Conservation (phyloP, 1,139 yeast genomes). For the Meyerozyma elateridarum region DNA sequence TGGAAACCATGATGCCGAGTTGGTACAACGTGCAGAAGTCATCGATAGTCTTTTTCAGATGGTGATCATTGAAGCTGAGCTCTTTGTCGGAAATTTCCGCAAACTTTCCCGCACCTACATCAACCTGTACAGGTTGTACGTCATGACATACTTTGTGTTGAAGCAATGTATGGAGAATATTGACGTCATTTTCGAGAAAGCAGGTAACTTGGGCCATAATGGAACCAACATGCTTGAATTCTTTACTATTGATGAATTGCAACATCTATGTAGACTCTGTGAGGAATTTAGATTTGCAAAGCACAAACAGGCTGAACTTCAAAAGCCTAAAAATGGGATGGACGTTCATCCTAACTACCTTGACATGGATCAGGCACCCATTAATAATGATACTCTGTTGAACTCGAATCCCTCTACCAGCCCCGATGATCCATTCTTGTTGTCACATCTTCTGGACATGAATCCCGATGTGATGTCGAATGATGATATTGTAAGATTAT, state of each 20-base stretch:
- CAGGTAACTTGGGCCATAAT: slow-evolving; percentile 29
- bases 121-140: slow-evolving; percentile 39
- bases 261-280: slow-evolving; percentile 34
- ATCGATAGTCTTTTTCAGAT: slow-evolving; percentile 32
- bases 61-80: slow-evolving; percentile 37
- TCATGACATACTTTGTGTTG: slow-evolving; percentile 39
- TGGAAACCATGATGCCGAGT: slow-evolving; percentile 15
- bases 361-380: background rate
- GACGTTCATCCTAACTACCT: background rate
- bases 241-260: slow-evolving; percentile 33
- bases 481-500: slow-evolving; percentile 36
- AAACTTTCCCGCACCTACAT: slow-evolving; percentile 35
- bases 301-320: slow-evolving; percentile 24
- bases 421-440: slow-evolving; percentile 3
- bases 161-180: slow-evolving; percentile 43
- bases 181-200: slow-evolving; percentile 31
- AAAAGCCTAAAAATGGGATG: slow-evolving; percentile 9
- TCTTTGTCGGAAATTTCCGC: slow-evolving; percentile 43
- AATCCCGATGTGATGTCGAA: slow-evolving; percentile 9
- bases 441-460: slow-evolving; percentile 1
- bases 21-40: slow-evolving; percentile 27
- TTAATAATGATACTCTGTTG: background rate
- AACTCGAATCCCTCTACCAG: background rate
- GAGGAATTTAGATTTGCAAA: slow-evolving; percentile 42
- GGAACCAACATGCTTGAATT: slow-evolving; percentile 41